Percentiles rank a stretch among this genome's conserved stretches.
phyloP scores from a whole-genome alignment of 2,329 filamentous ascomycete species.

The Cercospora sp. region DNA sequence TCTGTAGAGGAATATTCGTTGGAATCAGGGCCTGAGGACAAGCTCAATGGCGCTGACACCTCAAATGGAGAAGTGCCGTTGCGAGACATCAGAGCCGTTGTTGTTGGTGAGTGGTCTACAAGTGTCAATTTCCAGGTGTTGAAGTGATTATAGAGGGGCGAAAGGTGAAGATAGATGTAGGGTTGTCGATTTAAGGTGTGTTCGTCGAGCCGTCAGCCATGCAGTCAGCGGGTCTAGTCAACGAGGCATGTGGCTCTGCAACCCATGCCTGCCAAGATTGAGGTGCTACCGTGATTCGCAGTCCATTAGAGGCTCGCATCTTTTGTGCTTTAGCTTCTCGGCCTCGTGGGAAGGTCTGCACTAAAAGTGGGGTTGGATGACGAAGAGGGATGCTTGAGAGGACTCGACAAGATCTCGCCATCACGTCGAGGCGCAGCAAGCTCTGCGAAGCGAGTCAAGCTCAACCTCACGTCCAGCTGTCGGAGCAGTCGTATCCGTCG shows the following conservation, averaged over 20 bases:
- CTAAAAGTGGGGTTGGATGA: slow-evolving; percentile 9
- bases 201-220: slow-evolving; percentile 6
- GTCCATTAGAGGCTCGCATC: slow-evolving; percentile 7
- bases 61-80: slow-evolving; percentile 9
- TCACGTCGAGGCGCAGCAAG: background rate
- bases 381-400: background rate
- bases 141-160: background rate
- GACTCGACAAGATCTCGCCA: background rate
- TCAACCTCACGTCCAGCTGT: slow-evolving; percentile 1
- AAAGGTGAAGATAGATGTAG: background rate
- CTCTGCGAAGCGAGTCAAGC: background rate
- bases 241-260: background rate
- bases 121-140: background rate
- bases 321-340: background rate
- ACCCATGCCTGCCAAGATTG: slow-evolving; percentile 8
- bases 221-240: slow-evolving; percentile 11
- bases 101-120: background rate
- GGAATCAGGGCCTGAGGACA: background rate
- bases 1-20: slow-evolving; percentile 3
- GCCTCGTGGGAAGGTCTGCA: background rate
- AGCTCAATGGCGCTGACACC: slow-evolving; percentile 10
- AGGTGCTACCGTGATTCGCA: slow-evolving; percentile 11
- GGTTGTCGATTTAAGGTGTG: background rate
- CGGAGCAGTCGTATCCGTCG: background rate
- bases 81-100: background rate